Percentiles rank a stretch among this genome's conserved stretches.
phyloP scores from a whole-genome alignment of 179 eudicot genomes.

The Spinacia oleracea region DNA sequence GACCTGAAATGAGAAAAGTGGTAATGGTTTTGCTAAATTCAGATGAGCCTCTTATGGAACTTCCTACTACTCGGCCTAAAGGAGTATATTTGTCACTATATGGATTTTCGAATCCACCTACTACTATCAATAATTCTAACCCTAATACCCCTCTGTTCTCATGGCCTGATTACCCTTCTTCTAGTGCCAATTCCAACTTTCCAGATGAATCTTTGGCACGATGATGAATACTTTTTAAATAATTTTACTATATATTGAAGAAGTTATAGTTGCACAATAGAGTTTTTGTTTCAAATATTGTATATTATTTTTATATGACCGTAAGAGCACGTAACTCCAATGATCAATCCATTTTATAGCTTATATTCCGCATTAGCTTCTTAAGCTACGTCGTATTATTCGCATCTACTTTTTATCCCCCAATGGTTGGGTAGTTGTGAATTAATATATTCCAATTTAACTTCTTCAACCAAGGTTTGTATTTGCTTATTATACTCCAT shows the following conservation, averaged over 20 bases:
- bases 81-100: conserved; percentile 35
- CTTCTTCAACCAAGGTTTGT: no score
- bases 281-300: neutral
- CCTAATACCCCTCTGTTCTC: conserved; percentile 17
- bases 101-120: conserved; percentile 32
- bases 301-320: neutral
- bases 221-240: neutral
- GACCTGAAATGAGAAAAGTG: conserved; percentile 72
- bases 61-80: conserved; percentile 40
- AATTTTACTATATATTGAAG: neutral
- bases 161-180: conserved; percentile 14
- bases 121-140: conserved; percentile 19
- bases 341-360: no score
- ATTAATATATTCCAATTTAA: no score
- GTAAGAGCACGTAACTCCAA: no score
- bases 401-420: no score
- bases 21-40: conserved; percentile 52
- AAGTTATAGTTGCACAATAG: neutral
- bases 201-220: conserved; percentile 29
- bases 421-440: no score
- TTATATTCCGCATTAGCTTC: no score
- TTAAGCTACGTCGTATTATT: no score
- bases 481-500: no score
- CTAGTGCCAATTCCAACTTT: conserved; percentile 12
- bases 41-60: conserved; percentile 53